Evolutionary conservation across 2,329 filamentous ascomycete genomes (phyloP), one percentile per base, ranked within the genome.

Genomic region (Plenodomus biglobosus): DNA sequence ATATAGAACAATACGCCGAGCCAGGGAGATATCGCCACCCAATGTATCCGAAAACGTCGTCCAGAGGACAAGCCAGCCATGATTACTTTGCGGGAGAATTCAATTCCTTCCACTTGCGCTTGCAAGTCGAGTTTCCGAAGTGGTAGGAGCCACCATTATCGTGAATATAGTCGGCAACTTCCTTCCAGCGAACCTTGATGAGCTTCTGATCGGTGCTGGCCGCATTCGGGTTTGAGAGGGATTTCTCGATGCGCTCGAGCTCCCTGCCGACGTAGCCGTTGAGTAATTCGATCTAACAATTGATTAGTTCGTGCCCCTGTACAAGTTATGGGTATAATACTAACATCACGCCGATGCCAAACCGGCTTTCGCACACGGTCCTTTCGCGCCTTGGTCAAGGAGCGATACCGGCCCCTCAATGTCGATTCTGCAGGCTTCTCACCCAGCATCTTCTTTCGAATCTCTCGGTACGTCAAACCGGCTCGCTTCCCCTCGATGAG

Each of bases 361-460:
- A 78, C 70, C 0, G 87, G 87, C 67, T 82, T 84, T 7, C 88
- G 77, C 2, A 88, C 80, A 5, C 87, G 76, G 47, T 82, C 77
- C 27, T 79, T 75, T 58, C 82, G 82, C 11, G 73, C 70, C 72
- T 88, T 89, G 7, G 82, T 88, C 59, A 90, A 68, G 2, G 79
- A 82, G 3, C 87, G 77, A 57, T 81, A 84, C 0, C 86, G 79
- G 0, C 88, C 88, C 13, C 88, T 79, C 32, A 92, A 75, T 0
- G 88, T 91, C 10, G 86, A 87, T 70, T 89, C 86, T 1, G 85
- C 84, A 59, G 88, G 85, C 0, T 65, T 70, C 54, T 85, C 85
- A 1, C 75, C 71, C 8, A 84, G 69, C 13, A 84, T 81, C 16
- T 72, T 61, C 6, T 64, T 58, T 32, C 79, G 79, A 59, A 90